Evolutionary conservation across 1,139 yeast genomes (phyloP).

Genomic region (Nakaseomyces kungkrabaensis): DNA sequence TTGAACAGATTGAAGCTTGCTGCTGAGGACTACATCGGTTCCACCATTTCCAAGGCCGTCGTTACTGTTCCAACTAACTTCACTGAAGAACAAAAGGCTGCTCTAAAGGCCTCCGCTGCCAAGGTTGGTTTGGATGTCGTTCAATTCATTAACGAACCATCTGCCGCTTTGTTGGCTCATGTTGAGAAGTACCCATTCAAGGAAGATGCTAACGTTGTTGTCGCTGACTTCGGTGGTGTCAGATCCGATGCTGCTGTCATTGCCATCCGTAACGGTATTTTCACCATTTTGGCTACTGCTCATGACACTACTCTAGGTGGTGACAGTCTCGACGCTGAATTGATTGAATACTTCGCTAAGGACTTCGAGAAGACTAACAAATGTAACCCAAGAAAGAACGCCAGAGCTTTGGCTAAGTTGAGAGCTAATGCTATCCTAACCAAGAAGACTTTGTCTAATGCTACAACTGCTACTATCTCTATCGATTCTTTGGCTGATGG

Average conservation of each 20-base stretch:
- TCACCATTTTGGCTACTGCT: conserved; percentile 78
- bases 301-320: conserved; percentile 87
- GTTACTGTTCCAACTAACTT: conserved; percentile 89
- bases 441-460: conserved; percentile 87
- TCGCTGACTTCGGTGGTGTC: conserved; percentile 94
- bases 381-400: conserved; percentile 69
- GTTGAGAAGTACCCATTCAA: conserved; percentile 44
- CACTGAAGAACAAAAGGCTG: conserved; percentile 59
- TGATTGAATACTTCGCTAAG: conserved; percentile 77
- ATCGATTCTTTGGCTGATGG: conserved; percentile 95
- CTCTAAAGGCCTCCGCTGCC: conserved; percentile 51
- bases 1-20: conserved; percentile 72
- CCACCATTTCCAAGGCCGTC: conserved; percentile 70
- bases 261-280: conserved; percentile 75
- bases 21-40: conserved; percentile 89
- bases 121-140: conserved; percentile 70
- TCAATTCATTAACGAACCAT: conserved; percentile 88
- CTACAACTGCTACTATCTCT: conserved; percentile 80
- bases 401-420: conserved; percentile 83
- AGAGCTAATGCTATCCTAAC: conserved; percentile 74
- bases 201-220: conserved; percentile 76
- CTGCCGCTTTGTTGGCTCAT: conserved; percentile 77
- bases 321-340: conserved; percentile 66
- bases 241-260: conserved; percentile 94
- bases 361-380: conserved; percentile 87